Evolutionary conservation across 2,329 filamentous ascomycete genomes (phyloP), one percentile per base, ranked within the genome.

Genomic region (Metarhizium rileyi): DNA sequence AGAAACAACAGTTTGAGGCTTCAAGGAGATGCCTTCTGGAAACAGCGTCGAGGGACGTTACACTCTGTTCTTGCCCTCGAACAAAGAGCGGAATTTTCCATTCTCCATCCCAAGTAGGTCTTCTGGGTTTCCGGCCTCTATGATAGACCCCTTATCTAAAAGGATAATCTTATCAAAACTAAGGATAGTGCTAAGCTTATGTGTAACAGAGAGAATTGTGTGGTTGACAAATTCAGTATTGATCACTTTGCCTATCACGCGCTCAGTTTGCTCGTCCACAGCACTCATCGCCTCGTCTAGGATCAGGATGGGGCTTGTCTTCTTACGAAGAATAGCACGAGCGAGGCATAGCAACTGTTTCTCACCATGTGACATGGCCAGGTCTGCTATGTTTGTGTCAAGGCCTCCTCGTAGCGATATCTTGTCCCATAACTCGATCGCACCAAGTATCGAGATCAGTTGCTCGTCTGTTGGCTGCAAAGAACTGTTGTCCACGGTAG

Each of bases 191-290:
- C 68, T 63, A 27, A 73, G 55, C 12, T 68, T 63, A 51, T 73
- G 71, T 16, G 64, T 65, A 1, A 73, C 64, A 55, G 67, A 69
- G 22, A 73, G 55, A 16, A 86, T 72, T 0, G 83, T 86, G 54
- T 68, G 68, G 8, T 49, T 54, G 4, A 48, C 53, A 52, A 71
- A 69, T 52, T 69, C 66, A 14, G 56, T 47, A 12, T 55, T 49
- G 35, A 70, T 64, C 3, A 68, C 62, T 42, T 56, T 52, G 53
- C 65, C 63, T 63, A 71, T 69, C 14, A 57, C 49, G 28, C 60
- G 56, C 46, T 70, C 67, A 2, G 67, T 70, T n/a, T 64, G 59
- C 23, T 59, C 44, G 45, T 71, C 69, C 6, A 71, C 63, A 35
- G 38, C 51, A 51, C 54, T 55, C 18, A 63, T 68, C 3, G 66